These are phyloP conservation scores for Citrullus colocynthis DNA, from an alignment of 306 rosid species.

Conservation along the genomic window DNA sequence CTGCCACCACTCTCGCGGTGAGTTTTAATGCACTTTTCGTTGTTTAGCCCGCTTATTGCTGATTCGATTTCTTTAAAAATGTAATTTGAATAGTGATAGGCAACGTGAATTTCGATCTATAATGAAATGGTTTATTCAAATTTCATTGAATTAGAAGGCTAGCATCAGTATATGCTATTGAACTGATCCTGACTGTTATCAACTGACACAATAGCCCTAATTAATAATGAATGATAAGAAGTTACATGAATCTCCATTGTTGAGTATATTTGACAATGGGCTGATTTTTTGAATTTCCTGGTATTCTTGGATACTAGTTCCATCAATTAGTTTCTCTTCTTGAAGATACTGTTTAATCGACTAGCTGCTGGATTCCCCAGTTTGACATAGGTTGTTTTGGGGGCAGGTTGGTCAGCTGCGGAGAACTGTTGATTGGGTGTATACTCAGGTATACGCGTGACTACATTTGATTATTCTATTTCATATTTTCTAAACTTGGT, in stretches of 20 bases:
- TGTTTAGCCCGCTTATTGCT: background rate
- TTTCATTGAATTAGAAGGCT: background rate
- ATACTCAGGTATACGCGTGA: conserved; percentile 38
- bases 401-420: conserved; percentile 77
- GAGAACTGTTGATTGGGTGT: conserved; percentile 74
- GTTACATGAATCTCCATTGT: background rate
- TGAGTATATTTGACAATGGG: background rate
- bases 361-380: background rate
- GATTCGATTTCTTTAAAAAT: background rate
- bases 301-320: background rate
- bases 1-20: conserved; percentile 76
- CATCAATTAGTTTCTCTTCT: background rate
- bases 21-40: conserved; percentile 12
- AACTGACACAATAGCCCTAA: background rate
- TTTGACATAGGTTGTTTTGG: conserved; percentile 12
- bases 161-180: background rate
- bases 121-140: background rate
- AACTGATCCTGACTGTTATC: background rate
- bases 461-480: background rate
- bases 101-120: background rate
- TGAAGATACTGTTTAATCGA: background rate
- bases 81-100: background rate
- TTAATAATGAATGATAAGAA: background rate
- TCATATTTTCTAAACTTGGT: background rate
- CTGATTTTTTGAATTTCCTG: background rate